A percentile compares a stretch with the other conserved stretches of the same genome.
These are phyloP conservation scores for Saturnispora sanitii DNA, from an alignment of 805 yeast genomes.

Conservation along the genomic window DNA sequence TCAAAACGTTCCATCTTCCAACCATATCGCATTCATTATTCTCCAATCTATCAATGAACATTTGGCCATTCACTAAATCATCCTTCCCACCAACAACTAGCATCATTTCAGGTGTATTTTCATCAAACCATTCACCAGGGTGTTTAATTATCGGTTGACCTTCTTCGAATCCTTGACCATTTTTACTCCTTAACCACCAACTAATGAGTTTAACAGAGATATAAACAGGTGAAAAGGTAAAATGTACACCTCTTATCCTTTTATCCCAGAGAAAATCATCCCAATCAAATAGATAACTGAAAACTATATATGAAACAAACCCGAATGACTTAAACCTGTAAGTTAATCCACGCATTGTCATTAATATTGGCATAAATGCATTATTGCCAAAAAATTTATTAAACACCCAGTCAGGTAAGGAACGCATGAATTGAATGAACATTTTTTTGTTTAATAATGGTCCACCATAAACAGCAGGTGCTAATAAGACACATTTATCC, in stretches of 20 bases:
- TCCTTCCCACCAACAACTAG: slow-evolving; percentile 68
- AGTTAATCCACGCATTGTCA: slow-evolving; percentile 41
- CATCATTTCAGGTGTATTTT: slow-evolving; percentile 47
- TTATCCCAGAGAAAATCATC: slow-evolving; percentile 68
- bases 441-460: slow-evolving; percentile 50
- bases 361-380: slow-evolving; percentile 71
- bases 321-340: slow-evolving; percentile 49
- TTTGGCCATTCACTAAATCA: slow-evolving; percentile 64
- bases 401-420: slow-evolving; percentile 34
- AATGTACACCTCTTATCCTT: slow-evolving; percentile 58
- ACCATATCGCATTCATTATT: slow-evolving; percentile 43
- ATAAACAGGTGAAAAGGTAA: slow-evolving; percentile 77
- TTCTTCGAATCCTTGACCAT: slow-evolving; percentile 35
- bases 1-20: slow-evolving; percentile 29
- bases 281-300: slow-evolving; percentile 85
- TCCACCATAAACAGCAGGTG: slow-evolving; percentile 93
- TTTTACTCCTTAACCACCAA: slow-evolving; percentile 72
- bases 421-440: slow-evolving; percentile 56
- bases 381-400: slow-evolving; percentile 61
- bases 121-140: slow-evolving; percentile 44
- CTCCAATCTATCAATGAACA: slow-evolving; percentile 55
- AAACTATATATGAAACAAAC: slow-evolving; percentile 64
- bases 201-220: slow-evolving; percentile 74
- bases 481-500: slow-evolving; percentile 62
- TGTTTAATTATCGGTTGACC: slow-evolving; percentile 43